Evolutionary conservation across 1,139 yeast genomes (phyloP), one percentile per base, ranked within the genome.

Genomic region (Debaryomyces psychrophilus): DNA sequence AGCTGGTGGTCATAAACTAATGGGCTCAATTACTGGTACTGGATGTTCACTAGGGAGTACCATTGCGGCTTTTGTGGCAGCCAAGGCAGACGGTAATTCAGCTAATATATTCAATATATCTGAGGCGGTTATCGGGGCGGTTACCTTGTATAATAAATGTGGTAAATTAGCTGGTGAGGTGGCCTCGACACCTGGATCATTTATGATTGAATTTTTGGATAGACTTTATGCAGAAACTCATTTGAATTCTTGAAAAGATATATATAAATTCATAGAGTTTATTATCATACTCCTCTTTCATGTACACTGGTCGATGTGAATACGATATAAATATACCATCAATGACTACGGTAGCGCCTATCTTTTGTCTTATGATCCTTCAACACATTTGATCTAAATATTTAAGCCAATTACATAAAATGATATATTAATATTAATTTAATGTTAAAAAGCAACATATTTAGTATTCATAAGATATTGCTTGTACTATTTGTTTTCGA

Each of bases 11-110:
- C 78, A 83, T 53, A 65, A 71, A 15, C 59, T 84, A 37, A 85
- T 90, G 87, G 87, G 87, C 1, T 61, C 70, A 11, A 79, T 90
- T n/a, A 90, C 97, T 0, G 97, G 96, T 0, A 77, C 95, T 2
- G 98, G 97, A 0, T 92, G 97, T 54, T 80, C 93, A 0, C 69
- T 90, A 40, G 96, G 96, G 1, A 83, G 93, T 43, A 77, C 82
- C 0, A 80, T 90, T 45, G 84, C 88, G 0, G 74, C 88, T 1
- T 78, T 74, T 53, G 59, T 83, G 7, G 83, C 83, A 4, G 79
- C 83, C 2, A 59, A 65, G 33, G 69, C 71, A 0, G 67, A 65
- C 28, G 61, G 59, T 2, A 25, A 37, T 17, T 28, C 48, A 12
- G 44, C 49, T 11, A 31, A 40, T 8, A 36, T 42, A 1, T 54